A percentile compares a stretch with the other conserved stretches of the same genome.
phyloP scores from a whole-genome alignment of 2,329 filamentous ascomycete species.

The Aspergillus japonicus region DNA sequence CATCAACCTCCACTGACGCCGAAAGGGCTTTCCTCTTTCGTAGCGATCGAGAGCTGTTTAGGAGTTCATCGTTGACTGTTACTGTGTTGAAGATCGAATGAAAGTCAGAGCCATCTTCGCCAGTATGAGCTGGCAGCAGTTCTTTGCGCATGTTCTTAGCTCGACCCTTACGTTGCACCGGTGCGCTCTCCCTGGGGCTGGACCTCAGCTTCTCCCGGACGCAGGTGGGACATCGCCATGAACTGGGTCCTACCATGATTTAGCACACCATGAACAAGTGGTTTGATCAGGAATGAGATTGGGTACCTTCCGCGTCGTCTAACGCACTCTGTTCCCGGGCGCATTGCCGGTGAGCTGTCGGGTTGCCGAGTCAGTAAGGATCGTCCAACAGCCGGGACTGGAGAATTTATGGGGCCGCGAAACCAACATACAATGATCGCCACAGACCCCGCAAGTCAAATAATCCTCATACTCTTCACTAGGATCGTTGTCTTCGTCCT shows the following conservation, averaged over 20 bases:
- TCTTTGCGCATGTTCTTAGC: slow-evolving; percentile 69
- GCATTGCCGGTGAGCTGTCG: slow-evolving; percentile 84
- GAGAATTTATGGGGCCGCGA: slow-evolving; percentile 23
- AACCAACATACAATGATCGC: slow-evolving; percentile 71
- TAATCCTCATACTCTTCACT: slow-evolving; percentile 78
- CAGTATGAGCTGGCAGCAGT: slow-evolving; percentile 67
- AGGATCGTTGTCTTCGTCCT: slow-evolving; percentile 79
- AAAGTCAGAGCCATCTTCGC: slow-evolving; percentile 64
- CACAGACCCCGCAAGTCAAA: slow-evolving; percentile 73
- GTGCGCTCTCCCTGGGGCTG: slow-evolving; percentile 23
- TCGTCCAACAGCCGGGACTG: slow-evolving; percentile 24
- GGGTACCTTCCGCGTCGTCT: slow-evolving; percentile 61
- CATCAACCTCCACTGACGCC: slow-evolving; percentile 64
- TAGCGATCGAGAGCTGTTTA: slow-evolving; percentile 74
- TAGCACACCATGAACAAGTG: background rate
- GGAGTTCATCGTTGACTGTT: slow-evolving; percentile 68
- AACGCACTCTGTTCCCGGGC: slow-evolving; percentile 69
- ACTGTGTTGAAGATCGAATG: slow-evolving; percentile 76
- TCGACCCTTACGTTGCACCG: slow-evolving; percentile 53
- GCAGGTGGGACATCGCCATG: slow-evolving; percentile 63
- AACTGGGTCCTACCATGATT: slow-evolving; percentile 49
- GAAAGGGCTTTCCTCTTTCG: slow-evolving; percentile 83
- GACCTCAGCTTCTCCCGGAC: slow-evolving; percentile 44
- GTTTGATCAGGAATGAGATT: background rate
- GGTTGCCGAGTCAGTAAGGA: slow-evolving; percentile 44